Conservation (phyloP, 208 protist species). For the Phytomonas sp. region DNA sequence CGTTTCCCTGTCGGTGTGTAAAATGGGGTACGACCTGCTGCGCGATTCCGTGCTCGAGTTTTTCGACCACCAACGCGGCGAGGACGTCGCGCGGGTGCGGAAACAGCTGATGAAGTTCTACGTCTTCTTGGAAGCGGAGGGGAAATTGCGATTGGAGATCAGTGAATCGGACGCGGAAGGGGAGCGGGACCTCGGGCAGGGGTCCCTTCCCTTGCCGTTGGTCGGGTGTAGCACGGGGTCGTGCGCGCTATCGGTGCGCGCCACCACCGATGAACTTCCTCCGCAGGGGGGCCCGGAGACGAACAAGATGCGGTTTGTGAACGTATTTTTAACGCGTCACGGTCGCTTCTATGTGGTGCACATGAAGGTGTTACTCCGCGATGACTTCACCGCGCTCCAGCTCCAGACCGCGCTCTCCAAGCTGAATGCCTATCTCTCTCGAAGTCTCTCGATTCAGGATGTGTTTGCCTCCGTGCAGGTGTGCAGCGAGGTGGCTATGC, state of each 20-base stretch:
- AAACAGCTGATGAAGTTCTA: constrained; percentile 51
- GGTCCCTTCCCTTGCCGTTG: constrained; percentile 1
- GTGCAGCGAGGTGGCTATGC: constrained; percentile 23
- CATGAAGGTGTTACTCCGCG: constrained; percentile 55
- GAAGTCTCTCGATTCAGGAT: constrained; percentile 42
- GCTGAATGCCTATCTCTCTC: constrained; percentile 44
- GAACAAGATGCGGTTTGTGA: constrained; percentile 47
- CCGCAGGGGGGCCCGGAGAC: not conserved
- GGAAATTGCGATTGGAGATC: too few species aligned
- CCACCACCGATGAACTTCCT: not conserved
- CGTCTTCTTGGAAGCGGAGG: constrained; percentile 18
- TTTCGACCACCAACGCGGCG: constrained; percentile 75
- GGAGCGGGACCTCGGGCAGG: too few species aligned
- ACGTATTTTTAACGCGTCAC: constrained; percentile 80
- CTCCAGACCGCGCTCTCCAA: constrained; percentile 28
- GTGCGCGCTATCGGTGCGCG: not conserved
- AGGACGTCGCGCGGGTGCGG: constrained; percentile 55
- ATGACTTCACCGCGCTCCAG: constrained; percentile 22
- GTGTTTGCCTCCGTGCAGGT: constrained; percentile 42
- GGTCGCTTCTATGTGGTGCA: constrained; percentile 72
- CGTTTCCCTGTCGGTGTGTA: constrained; percentile 72
- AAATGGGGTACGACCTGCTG: constrained; percentile 66
- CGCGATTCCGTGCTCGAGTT: constrained; percentile 66
- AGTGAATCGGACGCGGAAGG: too few species aligned
- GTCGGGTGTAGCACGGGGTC: constrained; percentile 9